Conservation (phyloP, 768 basidiomycete species). For the Macrolepiota albuminosa region DNA sequence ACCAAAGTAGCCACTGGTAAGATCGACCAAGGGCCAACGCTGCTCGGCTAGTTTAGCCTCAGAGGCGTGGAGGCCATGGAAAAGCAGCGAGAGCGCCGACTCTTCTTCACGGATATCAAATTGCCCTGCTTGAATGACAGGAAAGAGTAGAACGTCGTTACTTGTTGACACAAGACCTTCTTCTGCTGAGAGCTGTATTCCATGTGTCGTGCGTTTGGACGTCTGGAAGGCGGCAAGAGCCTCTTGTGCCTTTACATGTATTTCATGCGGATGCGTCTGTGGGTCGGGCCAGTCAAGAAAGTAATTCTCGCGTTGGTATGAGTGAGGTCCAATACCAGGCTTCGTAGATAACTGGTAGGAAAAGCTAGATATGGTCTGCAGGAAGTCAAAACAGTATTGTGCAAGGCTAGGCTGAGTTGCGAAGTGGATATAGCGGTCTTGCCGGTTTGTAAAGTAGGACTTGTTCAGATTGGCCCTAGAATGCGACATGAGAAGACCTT, state of each 20-base stretch:
- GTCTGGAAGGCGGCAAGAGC: conserved; percentile 61
- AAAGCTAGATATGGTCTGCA: conserved; percentile 61
- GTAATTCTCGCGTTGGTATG: conserved; percentile 38
- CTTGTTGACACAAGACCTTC: conserved; percentile 15
- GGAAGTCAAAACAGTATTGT: conserved; percentile 80
- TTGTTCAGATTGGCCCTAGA: conserved; percentile 85
- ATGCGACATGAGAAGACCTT: not conserved
- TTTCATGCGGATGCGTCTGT: conserved; percentile 61
- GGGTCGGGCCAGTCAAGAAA: conserved; percentile 64
- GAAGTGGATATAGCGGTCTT: conserved; percentile 91
- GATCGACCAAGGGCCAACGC: conserved; percentile 52
- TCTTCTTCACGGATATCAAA: conserved; percentile 88
- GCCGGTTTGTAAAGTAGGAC: conserved; percentile 92
- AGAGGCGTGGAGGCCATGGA: conserved; percentile 22
- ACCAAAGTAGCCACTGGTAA: conserved; percentile 96
- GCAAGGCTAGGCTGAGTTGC: conserved; percentile 54
- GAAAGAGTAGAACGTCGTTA: conserved; percentile 54
- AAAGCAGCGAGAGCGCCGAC: conserved; percentile 49
- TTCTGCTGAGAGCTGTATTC: not conserved
- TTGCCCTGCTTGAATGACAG: conserved; percentile 87
- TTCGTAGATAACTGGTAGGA: conserved; percentile 54
- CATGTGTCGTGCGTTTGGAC: conserved; percentile 20
- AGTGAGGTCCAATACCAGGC: conserved; percentile 18
- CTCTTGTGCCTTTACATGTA: conserved; percentile 53
- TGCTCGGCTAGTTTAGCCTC: not conserved